These are phyloP conservation scores for Boletus reticulatus DNA, from an alignment of 768 basidiomycete species.

Conservation along the genomic window DNA sequence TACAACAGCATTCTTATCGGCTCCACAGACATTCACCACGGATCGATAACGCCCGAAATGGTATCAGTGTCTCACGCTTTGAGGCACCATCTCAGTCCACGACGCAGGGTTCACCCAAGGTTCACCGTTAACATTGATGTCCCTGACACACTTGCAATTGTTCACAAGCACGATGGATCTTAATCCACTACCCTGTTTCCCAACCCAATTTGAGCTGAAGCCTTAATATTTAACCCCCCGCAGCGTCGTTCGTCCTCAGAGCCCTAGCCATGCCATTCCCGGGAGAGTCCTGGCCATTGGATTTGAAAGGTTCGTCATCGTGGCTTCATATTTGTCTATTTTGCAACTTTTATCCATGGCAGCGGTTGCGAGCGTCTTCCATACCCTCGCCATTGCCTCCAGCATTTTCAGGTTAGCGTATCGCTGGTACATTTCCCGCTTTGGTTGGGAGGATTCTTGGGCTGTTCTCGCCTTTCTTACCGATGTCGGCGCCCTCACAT, in stretches of 20 bases:
- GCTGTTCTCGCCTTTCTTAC: slow-evolving; percentile 15
- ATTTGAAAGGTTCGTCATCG: slow-evolving; percentile 11
- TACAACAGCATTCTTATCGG: slow-evolving; percentile 20
- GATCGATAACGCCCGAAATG: slow-evolving; percentile 20
- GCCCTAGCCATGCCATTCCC: slow-evolving; percentile 18
- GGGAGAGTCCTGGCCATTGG: slow-evolving; percentile 10
- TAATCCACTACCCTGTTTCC: no score
- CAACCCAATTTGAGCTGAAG: background rate
- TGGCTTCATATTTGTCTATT: background rate
- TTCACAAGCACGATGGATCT: no score
- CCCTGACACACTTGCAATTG: no score
- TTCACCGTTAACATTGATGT: no score
- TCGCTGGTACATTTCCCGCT: slow-evolving; percentile 14
- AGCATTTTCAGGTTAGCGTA: slow-evolving; percentile 14
- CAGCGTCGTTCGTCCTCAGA: background rate
- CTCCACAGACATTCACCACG: slow-evolving; percentile 11
- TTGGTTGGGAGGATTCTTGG: slow-evolving; percentile 17
- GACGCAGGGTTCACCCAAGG: no score
- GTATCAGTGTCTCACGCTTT: background rate
- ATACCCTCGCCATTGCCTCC: slow-evolving; percentile 7
- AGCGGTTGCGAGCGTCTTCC: slow-evolving; percentile 11
- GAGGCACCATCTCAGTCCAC: no score
- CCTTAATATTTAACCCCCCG: background rate
- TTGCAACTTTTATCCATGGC: background rate
- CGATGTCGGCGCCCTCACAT: slow-evolving; percentile 7